These are phyloP conservation scores for Blastocystis sp. DNA, from an alignment of 352 stramenopile species.

Conservation along the genomic window DNA sequence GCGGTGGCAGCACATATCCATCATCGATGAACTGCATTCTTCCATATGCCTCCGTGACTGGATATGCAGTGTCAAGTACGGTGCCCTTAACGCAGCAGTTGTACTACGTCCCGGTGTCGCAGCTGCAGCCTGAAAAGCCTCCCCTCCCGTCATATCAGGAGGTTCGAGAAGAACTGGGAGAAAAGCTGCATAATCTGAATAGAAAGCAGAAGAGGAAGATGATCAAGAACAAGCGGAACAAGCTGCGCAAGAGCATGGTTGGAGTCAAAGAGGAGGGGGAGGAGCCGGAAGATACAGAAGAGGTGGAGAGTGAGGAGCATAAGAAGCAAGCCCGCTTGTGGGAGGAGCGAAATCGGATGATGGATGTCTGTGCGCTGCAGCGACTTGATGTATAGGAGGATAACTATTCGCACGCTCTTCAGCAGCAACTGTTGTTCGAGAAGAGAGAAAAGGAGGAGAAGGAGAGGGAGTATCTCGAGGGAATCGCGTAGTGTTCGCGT, in stretches of 20 bases:
- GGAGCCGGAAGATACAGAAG: background rate
- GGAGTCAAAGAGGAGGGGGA: background rate
- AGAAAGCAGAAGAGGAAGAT: constrained; percentile 64
- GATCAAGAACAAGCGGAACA: constrained; percentile 65
- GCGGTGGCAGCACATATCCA: constrained; percentile 18
- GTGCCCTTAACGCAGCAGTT: constrained; percentile 45
- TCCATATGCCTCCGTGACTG: background rate
- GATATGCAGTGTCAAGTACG: constrained; percentile 11
- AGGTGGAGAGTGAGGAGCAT: background rate
- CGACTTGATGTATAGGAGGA: constrained; percentile 36
- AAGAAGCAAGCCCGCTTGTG: constrained; percentile 34
- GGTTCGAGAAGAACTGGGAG: constrained; percentile 14
- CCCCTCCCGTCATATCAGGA: constrained; percentile 31
- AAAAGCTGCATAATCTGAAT: constrained; percentile 4
- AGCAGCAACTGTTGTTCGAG: constrained; percentile 20
- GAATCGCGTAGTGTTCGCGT: constrained; percentile 11
- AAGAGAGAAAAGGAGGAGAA: constrained; percentile 12
- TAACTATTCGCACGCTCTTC: constrained; percentile 33
- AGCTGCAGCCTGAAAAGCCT: background rate
- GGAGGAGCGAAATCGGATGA: constrained; percentile 62
- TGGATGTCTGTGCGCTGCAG: background rate
- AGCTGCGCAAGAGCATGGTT: background rate
- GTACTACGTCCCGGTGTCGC: background rate
- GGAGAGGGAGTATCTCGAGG: constrained; percentile 26
- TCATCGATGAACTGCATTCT: background rate